Conservation (phyloP, 1,139 yeast genomes). For the Lodderomyces jiufengensis region DNA sequence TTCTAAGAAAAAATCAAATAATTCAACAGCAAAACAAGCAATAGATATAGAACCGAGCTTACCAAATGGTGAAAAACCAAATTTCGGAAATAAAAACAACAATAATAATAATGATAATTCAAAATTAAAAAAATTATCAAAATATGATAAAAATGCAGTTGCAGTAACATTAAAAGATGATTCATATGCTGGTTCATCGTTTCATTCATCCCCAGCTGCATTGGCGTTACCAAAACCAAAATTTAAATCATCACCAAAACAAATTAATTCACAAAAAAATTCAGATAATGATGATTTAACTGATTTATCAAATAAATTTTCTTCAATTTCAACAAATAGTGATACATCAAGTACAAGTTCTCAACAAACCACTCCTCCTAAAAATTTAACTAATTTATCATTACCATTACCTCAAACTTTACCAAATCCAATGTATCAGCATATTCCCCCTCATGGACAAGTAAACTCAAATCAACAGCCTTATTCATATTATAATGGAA, state of each 20-base stretch:
- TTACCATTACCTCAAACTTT: too few species aligned
- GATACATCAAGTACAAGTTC: too few species aligned
- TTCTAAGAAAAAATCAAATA: neutral
- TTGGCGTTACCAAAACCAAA: constrained; percentile 55
- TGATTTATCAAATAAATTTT: too few species aligned
- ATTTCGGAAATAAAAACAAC: constrained; percentile 21
- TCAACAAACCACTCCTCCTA: too few species aligned
- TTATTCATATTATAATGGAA: too few species aligned
- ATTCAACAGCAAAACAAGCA: neutral
- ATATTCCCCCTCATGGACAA: too few species aligned
- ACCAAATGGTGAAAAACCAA: constrained; percentile 35
- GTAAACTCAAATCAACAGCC: too few species aligned
- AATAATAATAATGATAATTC: constrained; percentile 4
- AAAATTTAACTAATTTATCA: too few species aligned
- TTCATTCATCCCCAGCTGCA: constrained; percentile 57
- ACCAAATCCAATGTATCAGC: too few species aligned
- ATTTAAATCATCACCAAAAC: constrained; percentile 24
- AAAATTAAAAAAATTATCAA: constrained; percentile 12
- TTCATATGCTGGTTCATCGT: constrained; percentile 54
- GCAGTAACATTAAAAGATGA: constrained; percentile 4
- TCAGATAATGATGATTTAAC: neutral
- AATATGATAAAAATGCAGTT: constrained; percentile 21
- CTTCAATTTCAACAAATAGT: too few species aligned
- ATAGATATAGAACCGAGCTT: constrained; percentile 15
- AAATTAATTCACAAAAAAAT: constrained; percentile 1